phyloP scores from a whole-genome alignment of 352 stramenopile species.

The Phytophthora melonis region DNA sequence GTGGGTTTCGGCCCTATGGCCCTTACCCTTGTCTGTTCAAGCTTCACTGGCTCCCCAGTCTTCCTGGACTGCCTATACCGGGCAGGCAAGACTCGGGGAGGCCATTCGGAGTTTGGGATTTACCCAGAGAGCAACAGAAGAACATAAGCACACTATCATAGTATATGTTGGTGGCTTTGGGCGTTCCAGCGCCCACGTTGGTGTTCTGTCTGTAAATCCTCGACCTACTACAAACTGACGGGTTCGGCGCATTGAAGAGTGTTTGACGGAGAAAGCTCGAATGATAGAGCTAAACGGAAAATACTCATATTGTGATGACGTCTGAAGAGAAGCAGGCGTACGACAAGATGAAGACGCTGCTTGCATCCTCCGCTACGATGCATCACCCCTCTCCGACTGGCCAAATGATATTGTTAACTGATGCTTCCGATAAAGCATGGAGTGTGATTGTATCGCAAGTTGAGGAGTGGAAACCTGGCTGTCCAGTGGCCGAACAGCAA shows the following conservation, averaged over 20 bases:
- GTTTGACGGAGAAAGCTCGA: background rate
- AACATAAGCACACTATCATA: too few relatives aligned
- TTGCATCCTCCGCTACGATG: background rate
- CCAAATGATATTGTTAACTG: background rate
- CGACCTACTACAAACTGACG: too few relatives aligned
- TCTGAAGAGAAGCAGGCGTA: background rate
- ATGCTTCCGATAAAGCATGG: constrained; percentile 3
- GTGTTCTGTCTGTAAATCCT: too few relatives aligned
- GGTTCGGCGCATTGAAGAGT: constrained; percentile 8
- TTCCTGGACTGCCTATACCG: too few relatives aligned
- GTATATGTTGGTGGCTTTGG: too few relatives aligned
- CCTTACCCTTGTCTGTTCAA: too few relatives aligned
- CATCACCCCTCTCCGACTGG: background rate
- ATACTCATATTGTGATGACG: constrained; percentile 7
- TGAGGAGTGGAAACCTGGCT: background rate
- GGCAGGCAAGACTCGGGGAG: too few relatives aligned
- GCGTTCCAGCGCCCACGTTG: too few relatives aligned
- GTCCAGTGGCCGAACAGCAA: background rate
- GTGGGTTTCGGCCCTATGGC: too few relatives aligned
- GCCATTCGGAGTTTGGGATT: too few relatives aligned
- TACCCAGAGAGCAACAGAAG: too few relatives aligned
- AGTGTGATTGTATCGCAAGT: constrained; percentile 1
- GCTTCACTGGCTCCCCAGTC: too few relatives aligned
- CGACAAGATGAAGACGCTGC: background rate
- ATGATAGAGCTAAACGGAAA: constrained; percentile 1